Percentiles rank a stretch among this genome's conserved stretches.
Evolutionary conservation across 1,284 basidiomycete genomes (phyloP).

Genomic region (Ustilago hordei): DNA sequence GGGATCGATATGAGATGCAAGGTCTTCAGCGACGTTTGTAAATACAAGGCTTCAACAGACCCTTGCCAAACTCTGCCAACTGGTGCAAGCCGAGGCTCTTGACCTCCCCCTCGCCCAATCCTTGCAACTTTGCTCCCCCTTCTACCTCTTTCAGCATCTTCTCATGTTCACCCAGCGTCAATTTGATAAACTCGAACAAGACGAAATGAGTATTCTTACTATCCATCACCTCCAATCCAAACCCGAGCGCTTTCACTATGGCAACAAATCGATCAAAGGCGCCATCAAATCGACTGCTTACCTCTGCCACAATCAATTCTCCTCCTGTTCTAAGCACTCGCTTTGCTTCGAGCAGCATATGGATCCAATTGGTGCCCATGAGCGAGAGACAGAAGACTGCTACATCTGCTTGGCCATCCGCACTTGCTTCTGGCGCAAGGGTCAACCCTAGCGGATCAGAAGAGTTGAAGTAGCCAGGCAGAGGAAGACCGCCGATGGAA

Average conservation of each 20-base stretch:
- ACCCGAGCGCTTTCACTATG: conserved; percentile 82
- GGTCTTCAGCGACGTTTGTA: conserved; percentile 85
- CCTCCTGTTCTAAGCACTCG: conserved; percentile 84
- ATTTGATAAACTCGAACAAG: conserved; percentile 57
- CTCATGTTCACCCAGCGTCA: conserved; percentile 5
- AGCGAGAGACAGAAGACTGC: conserved; percentile 93
- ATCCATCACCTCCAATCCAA: conserved; percentile 77
- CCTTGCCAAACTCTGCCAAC: conserved; percentile 75
- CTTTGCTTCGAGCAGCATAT: conserved; percentile 88
- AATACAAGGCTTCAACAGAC: conserved; percentile 88
- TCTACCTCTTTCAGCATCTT: background rate
- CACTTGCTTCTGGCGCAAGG: background rate
- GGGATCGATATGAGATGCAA: background rate
- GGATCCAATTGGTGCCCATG: conserved; percentile 97
- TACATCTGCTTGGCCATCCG: conserved; percentile 80
- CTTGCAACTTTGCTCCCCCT: conserved; percentile 36
- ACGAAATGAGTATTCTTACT: conserved; percentile 58
- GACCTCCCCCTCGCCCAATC: too few relatives aligned
- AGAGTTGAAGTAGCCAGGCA: conserved; percentile 42
- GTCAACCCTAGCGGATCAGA: conserved; percentile 25
- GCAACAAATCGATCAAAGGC: conserved; percentile 77
- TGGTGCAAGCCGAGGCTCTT: background rate
- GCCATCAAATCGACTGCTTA: conserved; percentile 71
- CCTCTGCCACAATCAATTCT: conserved; percentile 91
- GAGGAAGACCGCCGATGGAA: conserved; percentile 42